A percentile compares a stretch with the other conserved stretches of the same genome.
These are phyloP conservation scores for Populus hybrid DNA, from an alignment of 441 rosid genomes.

Conservation along the genomic window DNA sequence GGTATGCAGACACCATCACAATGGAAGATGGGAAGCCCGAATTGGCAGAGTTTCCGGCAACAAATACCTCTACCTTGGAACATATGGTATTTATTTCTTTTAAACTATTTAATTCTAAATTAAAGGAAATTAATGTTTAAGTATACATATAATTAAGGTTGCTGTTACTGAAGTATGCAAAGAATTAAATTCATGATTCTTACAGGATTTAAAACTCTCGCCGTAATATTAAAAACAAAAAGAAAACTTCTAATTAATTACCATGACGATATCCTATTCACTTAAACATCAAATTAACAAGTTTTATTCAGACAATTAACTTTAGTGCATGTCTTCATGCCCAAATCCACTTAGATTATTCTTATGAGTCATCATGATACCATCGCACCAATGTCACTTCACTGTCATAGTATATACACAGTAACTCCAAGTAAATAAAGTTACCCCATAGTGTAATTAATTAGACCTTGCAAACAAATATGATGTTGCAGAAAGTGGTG, in stretches of 20 bases:
- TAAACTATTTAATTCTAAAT: background rate
- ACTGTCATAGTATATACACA: background rate
- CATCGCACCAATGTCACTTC: background rate
- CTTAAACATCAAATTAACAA: background rate
- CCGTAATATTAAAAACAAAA: too few species aligned
- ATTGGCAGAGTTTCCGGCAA: conserved; percentile 88
- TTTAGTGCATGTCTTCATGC: background rate
- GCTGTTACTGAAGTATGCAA: too few species aligned
- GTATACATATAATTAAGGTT: too few species aligned
- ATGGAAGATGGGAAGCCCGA: conserved; percentile 95
- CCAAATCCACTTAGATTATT: background rate
- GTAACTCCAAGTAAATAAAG: background rate
- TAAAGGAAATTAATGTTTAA: too few species aligned
- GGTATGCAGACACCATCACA: conserved; percentile 73
- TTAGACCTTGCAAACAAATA: too few species aligned
- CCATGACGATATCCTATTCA: background rate
- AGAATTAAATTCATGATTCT: too few species aligned
- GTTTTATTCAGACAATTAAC: background rate
- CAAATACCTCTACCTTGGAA: conserved; percentile 86
- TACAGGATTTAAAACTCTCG: too few species aligned
- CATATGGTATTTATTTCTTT: conserved; percentile 44
- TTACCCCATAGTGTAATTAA: too few species aligned
- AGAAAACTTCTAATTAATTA: too few species aligned
- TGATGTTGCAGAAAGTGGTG: too few species aligned
- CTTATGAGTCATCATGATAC: background rate